Evolutionary conservation across 73 alveolate species (phyloP), one percentile per base, ranked within the genome.

Genomic region (Tetrahymena borealis): DNA sequence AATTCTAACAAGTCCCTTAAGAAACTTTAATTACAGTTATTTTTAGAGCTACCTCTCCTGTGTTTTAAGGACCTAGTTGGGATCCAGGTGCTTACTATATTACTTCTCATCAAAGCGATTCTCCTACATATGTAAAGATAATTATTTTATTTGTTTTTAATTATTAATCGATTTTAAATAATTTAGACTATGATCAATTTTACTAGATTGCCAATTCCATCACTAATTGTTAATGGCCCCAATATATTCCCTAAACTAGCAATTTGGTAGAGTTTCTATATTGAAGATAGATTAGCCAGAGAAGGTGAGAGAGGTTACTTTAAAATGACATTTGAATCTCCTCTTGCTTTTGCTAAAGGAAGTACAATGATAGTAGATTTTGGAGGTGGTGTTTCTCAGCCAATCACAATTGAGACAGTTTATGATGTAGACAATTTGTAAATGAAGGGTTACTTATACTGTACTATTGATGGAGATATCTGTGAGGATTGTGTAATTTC

Each of bases 301-400:
- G 95, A 91, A 78, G 95, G 95, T 8, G 90, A 90, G 37, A 91
- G 95, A 28, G 95, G 95, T 4, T 90, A 91, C 41, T 91, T 91
- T 15, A 78, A 91, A 38, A 91, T 91, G 95, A 40, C 43, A 28
- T 40, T 91, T 5, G 90, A 60, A 60, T 60, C 85, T 18, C 85
- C 85, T 1, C 28, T 60, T 13, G 20, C 85, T 60, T 60, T 60
- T 60, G 85, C 85, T 60, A 60, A 60, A 35, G 85, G 85, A 60
- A 60, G 85, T 18, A 20, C 13, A 60, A 60, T 60, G 85, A 60
- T 35, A 15, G 37, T 60, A 24, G 9, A n/a, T n/a, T 60, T 60
- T 20, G 85, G 85, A 15, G 85, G 85, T 60, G 85, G 85, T 60
- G 85, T 60, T 60, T 60, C 85, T 60, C 28, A 60, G 37, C 85